A percentile compares a stretch with the other conserved stretches of the same genome.
phyloP scores from a whole-genome alignment of 352 stramenopile species.

The Thraustotheca clavata region DNA sequence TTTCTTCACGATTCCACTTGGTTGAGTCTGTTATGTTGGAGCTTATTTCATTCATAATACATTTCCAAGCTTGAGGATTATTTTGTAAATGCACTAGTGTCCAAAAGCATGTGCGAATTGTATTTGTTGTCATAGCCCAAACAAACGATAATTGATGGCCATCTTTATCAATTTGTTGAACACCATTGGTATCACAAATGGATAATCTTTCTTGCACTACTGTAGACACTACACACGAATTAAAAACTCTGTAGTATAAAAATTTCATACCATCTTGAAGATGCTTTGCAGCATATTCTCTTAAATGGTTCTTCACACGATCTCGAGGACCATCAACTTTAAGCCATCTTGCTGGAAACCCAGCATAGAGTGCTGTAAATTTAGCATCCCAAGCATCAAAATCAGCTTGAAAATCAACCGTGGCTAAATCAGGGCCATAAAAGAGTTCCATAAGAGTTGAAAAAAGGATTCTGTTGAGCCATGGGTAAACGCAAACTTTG shows the following conservation, averaged over 20 bases:
- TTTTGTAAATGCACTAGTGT: not conserved
- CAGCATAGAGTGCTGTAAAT: constrained; percentile 4
- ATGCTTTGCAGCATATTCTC: not conserved
- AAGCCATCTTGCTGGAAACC: constrained; percentile 3
- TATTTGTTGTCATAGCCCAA: constrained; percentile 19
- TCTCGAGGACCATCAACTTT: not conserved
- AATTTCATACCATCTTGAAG: not conserved
- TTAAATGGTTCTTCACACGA: not conserved
- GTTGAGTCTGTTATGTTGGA: not conserved
- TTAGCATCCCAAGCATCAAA: constrained; percentile 4
- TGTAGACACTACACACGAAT: not conserved
- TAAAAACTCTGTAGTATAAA: not conserved
- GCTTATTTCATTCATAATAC: not conserved
- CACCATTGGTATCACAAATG: not conserved
- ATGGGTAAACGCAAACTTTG: not conserved
- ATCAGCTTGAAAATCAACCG: not conserved
- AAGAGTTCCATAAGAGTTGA: constrained; percentile 12
- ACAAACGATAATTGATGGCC: constrained; percentile 17
- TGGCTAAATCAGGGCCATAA: constrained; percentile 4
- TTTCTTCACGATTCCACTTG: not conserved
- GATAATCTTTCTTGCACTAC: not conserved
- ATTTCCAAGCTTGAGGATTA: not conserved
- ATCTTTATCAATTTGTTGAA: not conserved
- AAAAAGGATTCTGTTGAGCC: not conserved
- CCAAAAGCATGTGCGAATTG: constrained; percentile 12